Base-by-base conservation (phyloP, 257 asterid species). In the Solanum dulcamara region DNA sequence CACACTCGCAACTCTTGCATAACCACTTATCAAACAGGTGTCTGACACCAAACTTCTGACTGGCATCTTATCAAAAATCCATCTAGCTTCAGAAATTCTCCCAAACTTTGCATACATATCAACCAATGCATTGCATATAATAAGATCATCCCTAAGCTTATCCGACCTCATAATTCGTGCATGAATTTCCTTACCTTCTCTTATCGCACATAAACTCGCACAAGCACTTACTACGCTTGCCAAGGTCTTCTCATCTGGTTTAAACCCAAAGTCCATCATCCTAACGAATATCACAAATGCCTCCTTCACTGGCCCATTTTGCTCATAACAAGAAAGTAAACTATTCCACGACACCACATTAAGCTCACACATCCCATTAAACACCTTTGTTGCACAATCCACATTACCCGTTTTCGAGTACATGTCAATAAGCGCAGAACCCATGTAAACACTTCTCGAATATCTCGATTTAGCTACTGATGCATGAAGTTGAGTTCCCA, bases 291-390 rank as follows among this genome's bases (percentile, higher is more conserved):
- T 53, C 70, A 48, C 81, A 8, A 84, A 81, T 0, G 86, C 86
- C 46, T 75, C 35, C 17, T 64, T 84, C 28, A 60, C 81, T 4
- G 86, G 86, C 70, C 86, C 81, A 32, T 84, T 84, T 68, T 84
- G 86, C 28, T 84, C 86, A 48, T 84, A 84, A 68, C 86, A 84
- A 18, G 86, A 59, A 75, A 84, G 55, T 30, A 84, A 84, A 84
- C 86, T 84, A 84, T 68, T 84, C 86, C 86, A 84, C 17, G 86
- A 84, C 28, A 84, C 86, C 81, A 84, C 81, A 68, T 84, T 84
- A 40, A 51, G 67, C 5, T 48, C 86, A 55, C 86, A 11, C 86
- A 84, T 84, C 62, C 35, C 86, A n/a, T 84, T 59, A 68, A 84
- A 84, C 60, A 50, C 86, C 81, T 68, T 84, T 1, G 46, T 42